Percentiles rank a stretch among this genome's conserved stretches.
Evolutionary conservation across 2,329 filamentous ascomycete species (phyloP).

Genomic region (Botrytis deweyae): DNA sequence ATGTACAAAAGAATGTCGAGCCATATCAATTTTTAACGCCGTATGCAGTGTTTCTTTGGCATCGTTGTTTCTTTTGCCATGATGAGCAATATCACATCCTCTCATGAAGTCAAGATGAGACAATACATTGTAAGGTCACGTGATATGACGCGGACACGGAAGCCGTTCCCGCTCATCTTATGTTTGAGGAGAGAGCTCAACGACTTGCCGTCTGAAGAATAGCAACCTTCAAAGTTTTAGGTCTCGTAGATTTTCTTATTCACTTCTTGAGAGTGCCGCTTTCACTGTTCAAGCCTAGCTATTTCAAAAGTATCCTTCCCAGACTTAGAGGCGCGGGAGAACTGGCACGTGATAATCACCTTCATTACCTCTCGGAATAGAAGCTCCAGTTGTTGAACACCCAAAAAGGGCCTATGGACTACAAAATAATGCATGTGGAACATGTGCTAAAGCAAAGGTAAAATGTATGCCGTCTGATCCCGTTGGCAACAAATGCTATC

Average conservation of each 20-base stretch:
- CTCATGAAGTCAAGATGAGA: not conserved
- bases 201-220: not conserved
- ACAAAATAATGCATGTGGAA: constrained; percentile 24
- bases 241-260: not conserved
- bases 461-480: constrained; percentile 23
- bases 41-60: not conserved
- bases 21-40: not conserved
- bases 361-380: not conserved
- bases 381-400: not conserved
- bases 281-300: not conserved
- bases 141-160: not conserved
- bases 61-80: not conserved
- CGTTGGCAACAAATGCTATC: constrained; percentile 9
- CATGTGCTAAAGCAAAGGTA: constrained; percentile 27
- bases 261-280: not conserved
- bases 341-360: not conserved
- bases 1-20: not conserved
- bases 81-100: not conserved
- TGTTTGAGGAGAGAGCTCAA: not conserved
- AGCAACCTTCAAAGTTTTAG: not conserved
- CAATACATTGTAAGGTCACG: not conserved
- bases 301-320: not conserved
- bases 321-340: not conserved
- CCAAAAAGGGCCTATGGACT: not conserved
- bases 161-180: not conserved